These are phyloP conservation scores for Colletotrichum filicis DNA, from an alignment of 2,329 filamentous ascomycete genomes.

Conservation along the genomic window DNA sequence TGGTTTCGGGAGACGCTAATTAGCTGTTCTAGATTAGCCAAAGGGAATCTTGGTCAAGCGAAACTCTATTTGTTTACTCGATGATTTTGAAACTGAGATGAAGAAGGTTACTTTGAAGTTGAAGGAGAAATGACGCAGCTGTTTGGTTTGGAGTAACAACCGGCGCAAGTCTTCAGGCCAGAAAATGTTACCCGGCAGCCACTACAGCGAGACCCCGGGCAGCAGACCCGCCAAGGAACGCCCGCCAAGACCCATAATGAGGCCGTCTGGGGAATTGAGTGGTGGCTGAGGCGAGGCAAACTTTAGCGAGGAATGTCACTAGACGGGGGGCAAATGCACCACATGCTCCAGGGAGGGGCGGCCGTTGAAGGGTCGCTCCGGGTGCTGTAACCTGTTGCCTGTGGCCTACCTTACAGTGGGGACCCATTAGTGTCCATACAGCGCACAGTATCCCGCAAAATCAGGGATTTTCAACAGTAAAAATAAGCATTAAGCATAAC, in stretches of 20 bases:
- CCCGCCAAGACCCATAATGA: slow-evolving; percentile 28
- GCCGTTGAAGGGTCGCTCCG: slow-evolving; percentile 11
- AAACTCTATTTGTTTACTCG: background rate
- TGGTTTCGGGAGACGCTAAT: background rate
- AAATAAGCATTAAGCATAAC: too few relatives aligned
- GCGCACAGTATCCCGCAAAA: too few relatives aligned
- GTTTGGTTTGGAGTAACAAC: background rate
- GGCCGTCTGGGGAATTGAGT: slow-evolving; percentile 2
- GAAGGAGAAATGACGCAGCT: background rate
- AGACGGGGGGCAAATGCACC: background rate
- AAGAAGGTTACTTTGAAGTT: background rate
- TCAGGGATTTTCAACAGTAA: too few relatives aligned
- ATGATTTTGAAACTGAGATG: background rate
- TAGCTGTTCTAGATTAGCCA: background rate
- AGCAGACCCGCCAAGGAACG: slow-evolving; percentile 9
- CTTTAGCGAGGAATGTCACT: slow-evolving; percentile 16
- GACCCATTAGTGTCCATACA: too few relatives aligned
- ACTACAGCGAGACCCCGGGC: slow-evolving; percentile 18
- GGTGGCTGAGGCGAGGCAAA: slow-evolving; percentile 17
- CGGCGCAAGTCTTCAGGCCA: background rate
- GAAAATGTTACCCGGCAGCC: background rate
- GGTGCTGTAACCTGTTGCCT: background rate
- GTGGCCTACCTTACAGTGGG: background rate
- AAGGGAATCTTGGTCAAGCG: background rate
- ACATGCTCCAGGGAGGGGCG: background rate